Evolutionary conservation across 2,329 filamentous ascomycete species (phyloP).

Genomic region (Fusarium udum): DNA sequence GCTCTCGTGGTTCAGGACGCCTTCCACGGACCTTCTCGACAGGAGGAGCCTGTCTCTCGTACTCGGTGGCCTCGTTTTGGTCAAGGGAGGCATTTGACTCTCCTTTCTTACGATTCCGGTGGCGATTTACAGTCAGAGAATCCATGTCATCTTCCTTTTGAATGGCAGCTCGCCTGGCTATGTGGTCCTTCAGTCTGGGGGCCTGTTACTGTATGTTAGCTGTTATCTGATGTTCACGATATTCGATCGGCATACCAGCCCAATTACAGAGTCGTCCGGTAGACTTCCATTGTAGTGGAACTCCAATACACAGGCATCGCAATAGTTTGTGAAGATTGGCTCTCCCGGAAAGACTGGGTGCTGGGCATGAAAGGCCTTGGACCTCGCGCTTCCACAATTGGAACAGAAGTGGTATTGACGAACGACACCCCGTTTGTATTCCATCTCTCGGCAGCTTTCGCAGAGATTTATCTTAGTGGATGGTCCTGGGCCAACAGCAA

Average conservation of each 20-base stretch:
- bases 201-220: slow-evolving; percentile 15
- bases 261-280: slow-evolving; percentile 41
- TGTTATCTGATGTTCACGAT: not conserved
- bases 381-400: slow-evolving; percentile 53
- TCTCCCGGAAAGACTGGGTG: slow-evolving; percentile 39
- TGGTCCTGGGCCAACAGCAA: slow-evolving; percentile 41
- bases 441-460: slow-evolving; percentile 46
- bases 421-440: slow-evolving; percentile 34
- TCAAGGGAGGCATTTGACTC: not conserved
- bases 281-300: slow-evolving; percentile 37
- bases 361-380: slow-evolving; percentile 50
- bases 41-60: not conserved
- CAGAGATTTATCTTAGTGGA: slow-evolving; percentile 49
- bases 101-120: not conserved
- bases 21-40: slow-evolving; percentile 1
- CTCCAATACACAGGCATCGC: slow-evolving; percentile 42
- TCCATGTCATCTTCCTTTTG: slow-evolving; percentile 22
- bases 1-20: not conserved
- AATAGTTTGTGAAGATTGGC: slow-evolving; percentile 48
- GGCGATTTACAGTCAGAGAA: slow-evolving; percentile 16
- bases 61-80: not conserved
- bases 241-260: slow-evolving; percentile 35
- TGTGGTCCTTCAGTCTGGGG: not conserved
- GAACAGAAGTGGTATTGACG: slow-evolving; percentile 54
- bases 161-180: not conserved